Conservation (phyloP, 2,329 filamentous ascomycete genomes). For the Leptographium procerum region DNA sequence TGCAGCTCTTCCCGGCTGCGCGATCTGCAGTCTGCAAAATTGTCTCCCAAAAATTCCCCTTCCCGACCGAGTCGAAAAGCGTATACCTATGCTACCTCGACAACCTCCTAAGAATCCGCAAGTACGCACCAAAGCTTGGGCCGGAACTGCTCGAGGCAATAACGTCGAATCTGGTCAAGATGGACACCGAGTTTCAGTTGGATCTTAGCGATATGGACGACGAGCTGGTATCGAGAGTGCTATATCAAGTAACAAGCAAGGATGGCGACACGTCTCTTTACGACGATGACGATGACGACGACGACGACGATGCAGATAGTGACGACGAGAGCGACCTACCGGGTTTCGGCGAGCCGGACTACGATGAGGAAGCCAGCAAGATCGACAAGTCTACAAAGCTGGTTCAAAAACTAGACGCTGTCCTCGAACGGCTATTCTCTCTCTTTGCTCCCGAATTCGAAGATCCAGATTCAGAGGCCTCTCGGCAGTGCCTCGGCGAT, state of each 20-base stretch:
- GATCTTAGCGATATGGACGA: constrained; percentile 91
- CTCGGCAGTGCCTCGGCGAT: constrained; percentile 63
- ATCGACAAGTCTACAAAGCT: constrained; percentile 67
- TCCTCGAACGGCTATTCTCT: constrained; percentile 78
- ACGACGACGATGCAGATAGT: constrained; percentile 23
- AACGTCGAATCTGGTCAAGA: constrained; percentile 77
- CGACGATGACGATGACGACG: not conserved
- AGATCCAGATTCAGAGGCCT: constrained; percentile 54
- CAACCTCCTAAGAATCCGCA: constrained; percentile 67
- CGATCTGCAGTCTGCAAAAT: constrained; percentile 57
- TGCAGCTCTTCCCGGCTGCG: constrained; percentile 72
- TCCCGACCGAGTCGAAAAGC: constrained; percentile 62
- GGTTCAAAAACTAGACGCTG: constrained; percentile 81
- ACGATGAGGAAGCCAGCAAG: constrained; percentile 49
- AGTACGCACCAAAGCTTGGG: constrained; percentile 67
- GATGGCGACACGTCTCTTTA: not conserved
- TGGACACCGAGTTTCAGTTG: constrained; percentile 90
- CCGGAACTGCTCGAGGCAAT: constrained; percentile 75
- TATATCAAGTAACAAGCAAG: constrained; percentile 36
- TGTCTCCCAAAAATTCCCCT: constrained; percentile 60
- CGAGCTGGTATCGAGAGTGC: constrained; percentile 64
- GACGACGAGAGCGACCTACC: constrained; percentile 48
- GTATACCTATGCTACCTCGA: constrained; percentile 80
- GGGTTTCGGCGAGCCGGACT: constrained; percentile 61
- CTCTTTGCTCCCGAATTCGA: constrained; percentile 67